A percentile compares a stretch with the other conserved stretches of the same genome.
phyloP scores from a whole-genome alignment of 2,329 filamentous ascomycete species.

The Ceratocystiopsis brevicomis region DNA sequence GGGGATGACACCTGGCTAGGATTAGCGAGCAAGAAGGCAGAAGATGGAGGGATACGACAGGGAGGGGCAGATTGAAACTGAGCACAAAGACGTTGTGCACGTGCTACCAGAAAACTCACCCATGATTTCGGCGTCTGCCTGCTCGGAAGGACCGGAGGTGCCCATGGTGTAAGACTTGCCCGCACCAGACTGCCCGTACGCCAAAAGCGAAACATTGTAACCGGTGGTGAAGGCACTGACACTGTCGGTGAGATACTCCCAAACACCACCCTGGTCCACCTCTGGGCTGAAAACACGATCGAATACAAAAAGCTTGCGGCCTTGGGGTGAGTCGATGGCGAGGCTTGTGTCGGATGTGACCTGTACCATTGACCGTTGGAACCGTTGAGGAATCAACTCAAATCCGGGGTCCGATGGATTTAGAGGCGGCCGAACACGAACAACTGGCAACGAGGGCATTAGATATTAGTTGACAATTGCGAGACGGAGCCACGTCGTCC shows the following conservation, averaged over 20 bases:
- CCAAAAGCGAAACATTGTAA: slow-evolving; percentile 94
- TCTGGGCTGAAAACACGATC: slow-evolving; percentile 83
- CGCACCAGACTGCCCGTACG: slow-evolving; percentile 92
- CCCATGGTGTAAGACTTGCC: slow-evolving; percentile 99
- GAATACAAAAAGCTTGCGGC: slow-evolving; percentile 89
- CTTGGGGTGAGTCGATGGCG: slow-evolving; percentile 76
- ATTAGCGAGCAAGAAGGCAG: not conserved
- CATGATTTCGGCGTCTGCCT: slow-evolving; percentile 52
- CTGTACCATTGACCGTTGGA: slow-evolving; percentile 82
- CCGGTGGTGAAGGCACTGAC: slow-evolving; percentile 81
- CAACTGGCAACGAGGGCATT: slow-evolving; percentile 35
- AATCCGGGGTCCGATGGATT: slow-evolving; percentile 72
- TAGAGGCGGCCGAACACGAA: slow-evolving; percentile 79
- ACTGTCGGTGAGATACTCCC: slow-evolving; percentile 85
- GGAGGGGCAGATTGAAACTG: not conserved
- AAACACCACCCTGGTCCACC: slow-evolving; percentile 70
- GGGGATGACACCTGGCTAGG: slow-evolving; percentile 64
- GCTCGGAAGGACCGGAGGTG: slow-evolving; percentile 68
- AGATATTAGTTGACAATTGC: not conserved
- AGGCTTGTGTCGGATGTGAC: slow-evolving; percentile 71
- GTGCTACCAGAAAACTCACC: slow-evolving; percentile 33
- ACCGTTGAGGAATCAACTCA: slow-evolving; percentile 88
- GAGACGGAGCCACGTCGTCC: not conserved
- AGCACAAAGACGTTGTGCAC: not conserved
- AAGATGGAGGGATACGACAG: not conserved